Base-by-base conservation (phyloP, 2,329 filamentous ascomycete genomes). In the Sclerotinia minor region DNA sequence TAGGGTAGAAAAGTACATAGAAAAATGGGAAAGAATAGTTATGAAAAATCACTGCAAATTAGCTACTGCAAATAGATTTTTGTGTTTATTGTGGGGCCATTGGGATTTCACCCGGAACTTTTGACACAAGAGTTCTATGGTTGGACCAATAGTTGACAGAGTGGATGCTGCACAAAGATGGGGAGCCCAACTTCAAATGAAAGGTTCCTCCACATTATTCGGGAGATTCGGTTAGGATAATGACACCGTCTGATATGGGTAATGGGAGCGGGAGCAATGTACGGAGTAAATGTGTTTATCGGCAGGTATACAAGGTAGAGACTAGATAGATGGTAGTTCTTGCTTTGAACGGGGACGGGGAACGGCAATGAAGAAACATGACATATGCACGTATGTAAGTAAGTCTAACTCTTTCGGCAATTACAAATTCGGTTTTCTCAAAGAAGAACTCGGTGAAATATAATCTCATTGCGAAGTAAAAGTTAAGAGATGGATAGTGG, bases 171-270 rank as follows among this genome's bases (percentile, higher is more conserved):
- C 45, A 63, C 45, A 38, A 63, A 63, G 59, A 63, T 38, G 59
- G 58, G 45, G 45, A 63, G 59, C 59, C 59, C 59, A 50, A 50
- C 59, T 63, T 50, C 32, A 38, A 24, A 63, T 61, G 59, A n/a
- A 45, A 61, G 59, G 44, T 50, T 50, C 59, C 59, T 61, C 59
- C 45, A 61, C 59, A 61, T 32, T 61, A 61, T 32, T 61, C 45
- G 59, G 59, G 58, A 45, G 29, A 21, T 32, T 50, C 29, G 59
- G 45, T 50, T 61, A 50, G 59, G 41, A 50, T 26, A 45, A 38
- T 38, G 45, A 45, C 45, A 61, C 59, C 29, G 59, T 61, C 38
- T 61, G 59, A 61, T 50, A 61, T 38, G 59, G 32, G 38, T 63
- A 41, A 50, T 63, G 59, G 24, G 24, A 50, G 58, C 29, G 29